Conservation (phyloP, 805 yeast species). For the Nakazawaea holstii region DNA sequence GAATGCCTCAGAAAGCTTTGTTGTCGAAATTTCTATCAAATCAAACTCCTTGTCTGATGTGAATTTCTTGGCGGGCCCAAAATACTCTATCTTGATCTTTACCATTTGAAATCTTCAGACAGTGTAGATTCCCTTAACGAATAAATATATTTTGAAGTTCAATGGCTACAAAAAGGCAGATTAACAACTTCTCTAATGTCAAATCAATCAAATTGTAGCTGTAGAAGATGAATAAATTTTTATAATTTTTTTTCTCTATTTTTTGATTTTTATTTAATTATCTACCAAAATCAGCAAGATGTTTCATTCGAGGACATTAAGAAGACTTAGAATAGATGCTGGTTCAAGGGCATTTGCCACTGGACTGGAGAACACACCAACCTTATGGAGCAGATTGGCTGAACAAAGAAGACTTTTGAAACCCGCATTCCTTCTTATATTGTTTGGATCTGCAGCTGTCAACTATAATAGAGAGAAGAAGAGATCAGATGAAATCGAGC, state of each 20-base stretch:
- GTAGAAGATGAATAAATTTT: no score
- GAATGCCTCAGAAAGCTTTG: not conserved
- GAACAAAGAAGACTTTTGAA: slow-evolving; percentile 21
- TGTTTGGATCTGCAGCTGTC: slow-evolving; percentile 35
- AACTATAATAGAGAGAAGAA: slow-evolving; percentile 31
- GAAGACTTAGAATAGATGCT: no score
- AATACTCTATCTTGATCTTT: slow-evolving; percentile 19
- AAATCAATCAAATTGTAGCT: no score
- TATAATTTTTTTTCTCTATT: not conserved
- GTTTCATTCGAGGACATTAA: no score
- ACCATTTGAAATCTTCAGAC: not conserved
- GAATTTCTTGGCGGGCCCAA: slow-evolving; percentile 26
- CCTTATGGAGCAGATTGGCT: not conserved
- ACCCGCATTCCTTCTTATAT: slow-evolving; percentile 29
- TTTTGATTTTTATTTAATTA: not conserved
- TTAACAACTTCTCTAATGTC: no score
- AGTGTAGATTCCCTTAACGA: no score
- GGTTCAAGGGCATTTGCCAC: not conserved
- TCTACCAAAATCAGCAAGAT: not conserved
- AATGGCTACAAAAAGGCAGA: no score
- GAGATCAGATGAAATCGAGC: slow-evolving; percentile 26
- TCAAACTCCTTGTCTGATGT: slow-evolving; percentile 17
- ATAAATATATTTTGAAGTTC: no score
- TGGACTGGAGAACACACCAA: not conserved
- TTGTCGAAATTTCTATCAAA: not conserved